Conservation (phyloP, 495 filamentous ascomycete species). For the Oidiodendron maius region DNA sequence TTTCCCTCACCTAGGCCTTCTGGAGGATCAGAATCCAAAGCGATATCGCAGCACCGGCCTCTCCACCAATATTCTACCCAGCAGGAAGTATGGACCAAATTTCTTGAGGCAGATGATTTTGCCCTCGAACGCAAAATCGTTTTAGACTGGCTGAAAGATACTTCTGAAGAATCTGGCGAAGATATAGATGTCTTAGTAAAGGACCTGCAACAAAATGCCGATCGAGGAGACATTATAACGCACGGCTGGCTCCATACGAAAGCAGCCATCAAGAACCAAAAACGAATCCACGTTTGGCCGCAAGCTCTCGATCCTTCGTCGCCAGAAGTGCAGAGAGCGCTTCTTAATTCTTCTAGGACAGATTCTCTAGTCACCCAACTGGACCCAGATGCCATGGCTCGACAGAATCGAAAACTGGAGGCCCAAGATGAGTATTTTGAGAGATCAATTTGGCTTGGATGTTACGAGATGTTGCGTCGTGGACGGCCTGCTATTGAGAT, state of each 20-base stretch:
- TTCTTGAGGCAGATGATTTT: constrained; percentile 58
- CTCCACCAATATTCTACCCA: constrained; percentile 55
- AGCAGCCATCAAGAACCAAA: constrained; percentile 81
- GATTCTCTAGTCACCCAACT: constrained; percentile 77
- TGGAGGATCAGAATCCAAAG: not conserved
- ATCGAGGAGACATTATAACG: constrained; percentile 60
- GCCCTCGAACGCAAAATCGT: constrained; percentile 62
- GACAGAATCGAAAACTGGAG: constrained; percentile 69
- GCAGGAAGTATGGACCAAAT: constrained; percentile 57
- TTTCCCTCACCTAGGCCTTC: constrained; percentile 27
- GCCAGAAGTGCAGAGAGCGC: constrained; percentile 47
- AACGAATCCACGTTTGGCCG: constrained; percentile 63
- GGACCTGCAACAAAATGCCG: constrained; percentile 64
- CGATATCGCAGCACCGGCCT: constrained; percentile 20
- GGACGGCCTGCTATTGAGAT: constrained; percentile 67
- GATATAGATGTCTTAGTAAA: constrained; percentile 72
- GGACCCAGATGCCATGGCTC: constrained; percentile 81
- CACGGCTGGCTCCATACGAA: constrained; percentile 91
- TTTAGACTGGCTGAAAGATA: constrained; percentile 72
- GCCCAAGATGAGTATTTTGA: constrained; percentile 81
- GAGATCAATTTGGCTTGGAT: constrained; percentile 77
- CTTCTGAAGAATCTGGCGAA: constrained; percentile 46
- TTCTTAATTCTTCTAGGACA: constrained; percentile 50
- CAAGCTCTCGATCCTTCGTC: constrained; percentile 55
- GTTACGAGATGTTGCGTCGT: constrained; percentile 81